Base-by-base conservation (phyloP, 2,329 filamentous ascomycete genomes). In the Colletotrichum karsti region DNA sequence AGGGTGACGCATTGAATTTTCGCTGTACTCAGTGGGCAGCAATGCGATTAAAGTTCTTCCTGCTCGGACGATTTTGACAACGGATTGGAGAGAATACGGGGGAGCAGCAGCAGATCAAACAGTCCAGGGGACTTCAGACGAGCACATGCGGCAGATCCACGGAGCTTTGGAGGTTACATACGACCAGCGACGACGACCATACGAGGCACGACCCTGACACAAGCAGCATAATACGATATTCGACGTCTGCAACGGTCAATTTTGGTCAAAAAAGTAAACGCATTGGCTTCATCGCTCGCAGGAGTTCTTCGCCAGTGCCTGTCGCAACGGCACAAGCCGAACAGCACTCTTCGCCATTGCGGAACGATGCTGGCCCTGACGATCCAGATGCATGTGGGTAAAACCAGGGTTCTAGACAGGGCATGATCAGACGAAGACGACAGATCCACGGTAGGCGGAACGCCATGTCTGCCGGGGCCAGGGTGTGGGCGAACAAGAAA, bases 91-190 rank as follows among this genome's bases (percentile, higher is more conserved):
- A 48, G 41, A 12, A 44, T 4, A 39, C 18, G 26, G 46, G 37
- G 46, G 28, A 42, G n/a, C 33, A 12, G 41, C 56, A 56, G 66
- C 35, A 67, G 66, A 69, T 67, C 66, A 61, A 39, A 62, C 62
- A 50, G 7, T 37, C 5, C 24, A 46, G 28, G 30, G 55, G 35
- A 67, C 39, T 24, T 50, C 37, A 30, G 66, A 51, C 37, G 46
- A 61, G 54, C 54, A 33, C 3, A 6, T 10, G 33, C 63, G 44
- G 56, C 33, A 51, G 44, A 60, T 51, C 44, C 26, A 20, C 12
- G 10, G 22, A 18, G 54, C 18, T 13, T 30, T 51, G 18, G 50
- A 22, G 28, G 26, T 15, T 5, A 7, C 12, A 24, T 9, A 24
- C 30, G 30, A 8, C 13, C 5, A 30, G 28, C 28, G n/a, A 30